phyloP scores from a whole-genome alignment of 2,329 filamentous ascomycete species.

The Neofusicoccum ribis region DNA sequence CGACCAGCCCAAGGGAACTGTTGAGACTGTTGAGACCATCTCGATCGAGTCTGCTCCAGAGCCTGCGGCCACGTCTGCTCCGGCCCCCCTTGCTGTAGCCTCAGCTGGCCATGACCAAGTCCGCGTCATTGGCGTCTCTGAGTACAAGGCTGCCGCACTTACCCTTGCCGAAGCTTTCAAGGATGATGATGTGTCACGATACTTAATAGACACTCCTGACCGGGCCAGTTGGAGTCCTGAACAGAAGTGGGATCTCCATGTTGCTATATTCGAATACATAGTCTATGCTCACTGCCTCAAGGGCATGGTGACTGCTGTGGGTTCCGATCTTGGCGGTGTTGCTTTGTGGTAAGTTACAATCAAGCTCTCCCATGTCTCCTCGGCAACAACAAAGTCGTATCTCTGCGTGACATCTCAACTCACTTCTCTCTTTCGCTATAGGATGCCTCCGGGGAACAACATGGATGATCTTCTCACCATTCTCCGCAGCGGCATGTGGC shows the following conservation, averaged over 20 bases:
- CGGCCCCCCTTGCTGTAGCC: slow-evolving; percentile 25
- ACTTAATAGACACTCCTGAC: slow-evolving; percentile 73
- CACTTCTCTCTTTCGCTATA: slow-evolving; percentile 32
- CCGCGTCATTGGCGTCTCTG: slow-evolving; percentile 63
- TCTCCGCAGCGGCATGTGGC: slow-evolving; percentile 75
- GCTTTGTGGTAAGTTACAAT: slow-evolving; percentile 67
- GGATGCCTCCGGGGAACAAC: slow-evolving; percentile 73
- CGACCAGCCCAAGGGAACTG: background rate
- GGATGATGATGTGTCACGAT: slow-evolving; percentile 70
- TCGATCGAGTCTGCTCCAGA: slow-evolving; percentile 33
- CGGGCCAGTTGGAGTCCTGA: slow-evolving; percentile 63
- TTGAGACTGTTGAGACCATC: slow-evolving; percentile 30
- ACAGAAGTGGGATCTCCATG: slow-evolving; percentile 73
- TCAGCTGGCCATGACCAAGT: slow-evolving; percentile 48
- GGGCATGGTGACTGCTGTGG: slow-evolving; percentile 72
- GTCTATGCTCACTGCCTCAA: slow-evolving; percentile 73
- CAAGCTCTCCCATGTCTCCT: background rate
- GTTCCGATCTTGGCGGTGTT: slow-evolving; percentile 73
- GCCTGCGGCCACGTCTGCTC: slow-evolving; percentile 20
- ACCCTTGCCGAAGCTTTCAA: slow-evolving; percentile 78
- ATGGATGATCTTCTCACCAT: slow-evolving; percentile 73
- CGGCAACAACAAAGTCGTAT: no score
- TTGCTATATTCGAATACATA: slow-evolving; percentile 75
- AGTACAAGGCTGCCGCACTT: slow-evolving; percentile 70
- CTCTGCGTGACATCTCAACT: background rate